Conservation (phyloP, 768 basidiomycete species). For the Termitomyces bulborhizus region DNA sequence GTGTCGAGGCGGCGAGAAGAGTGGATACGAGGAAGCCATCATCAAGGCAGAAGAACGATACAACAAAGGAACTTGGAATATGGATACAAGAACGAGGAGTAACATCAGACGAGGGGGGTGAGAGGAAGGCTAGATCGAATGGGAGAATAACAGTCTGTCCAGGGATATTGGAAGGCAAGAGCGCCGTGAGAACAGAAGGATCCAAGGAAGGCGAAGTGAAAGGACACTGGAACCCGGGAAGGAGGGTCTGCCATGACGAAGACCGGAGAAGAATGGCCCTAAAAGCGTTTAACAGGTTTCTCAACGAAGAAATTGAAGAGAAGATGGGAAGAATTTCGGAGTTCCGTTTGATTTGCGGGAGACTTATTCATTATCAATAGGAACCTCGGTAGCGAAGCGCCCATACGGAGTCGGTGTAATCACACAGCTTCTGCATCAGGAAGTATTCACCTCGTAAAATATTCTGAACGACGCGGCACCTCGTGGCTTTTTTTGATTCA, state of each 20-base stretch:
- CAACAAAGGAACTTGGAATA: conserved; percentile 38
- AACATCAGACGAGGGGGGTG: conserved; percentile 36
- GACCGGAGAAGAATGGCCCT: conserved; percentile 44
- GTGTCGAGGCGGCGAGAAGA: conserved; percentile 24
- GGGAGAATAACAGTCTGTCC: conserved; percentile 32
- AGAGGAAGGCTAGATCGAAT: conserved; percentile 30
- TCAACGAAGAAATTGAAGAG: conserved; percentile 34
- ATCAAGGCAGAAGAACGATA: conserved; percentile 36
- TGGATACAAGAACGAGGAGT: conserved; percentile 30
- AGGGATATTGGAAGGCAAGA: conserved; percentile 31
- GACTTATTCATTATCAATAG: neutral
- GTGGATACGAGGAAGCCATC: conserved; percentile 37
- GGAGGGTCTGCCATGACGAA: conserved; percentile 21
- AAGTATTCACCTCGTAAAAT: neutral
- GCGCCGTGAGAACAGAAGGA: conserved; percentile 33
- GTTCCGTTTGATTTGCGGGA: neutral
- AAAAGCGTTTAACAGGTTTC: conserved; percentile 53
- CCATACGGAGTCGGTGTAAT: conserved; percentile 30
- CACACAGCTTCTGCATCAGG: neutral
- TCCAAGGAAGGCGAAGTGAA: conserved; percentile 34
- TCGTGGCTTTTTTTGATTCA: neutral
- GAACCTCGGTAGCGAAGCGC: conserved; percentile 14
- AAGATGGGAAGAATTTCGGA: conserved; percentile 12
- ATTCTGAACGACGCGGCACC: neutral
- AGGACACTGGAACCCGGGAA: too few species aligned